phyloP scores from a whole-genome alignment of 2,329 filamentous ascomycete species.

The Chrysosporium queenslandicum region DNA sequence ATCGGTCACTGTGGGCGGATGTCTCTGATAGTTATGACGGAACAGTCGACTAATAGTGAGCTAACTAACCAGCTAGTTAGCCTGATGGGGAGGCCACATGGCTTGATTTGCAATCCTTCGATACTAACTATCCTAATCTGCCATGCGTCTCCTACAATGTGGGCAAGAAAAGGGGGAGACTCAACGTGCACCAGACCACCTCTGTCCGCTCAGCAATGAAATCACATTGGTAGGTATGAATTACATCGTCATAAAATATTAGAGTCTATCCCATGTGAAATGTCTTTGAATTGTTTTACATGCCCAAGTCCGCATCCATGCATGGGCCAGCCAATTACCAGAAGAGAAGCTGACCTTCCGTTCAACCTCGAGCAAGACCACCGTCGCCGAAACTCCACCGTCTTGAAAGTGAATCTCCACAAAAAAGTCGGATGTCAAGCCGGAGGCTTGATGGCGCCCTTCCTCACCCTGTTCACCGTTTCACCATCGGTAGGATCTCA shows the following conservation, averaged over 20 bases:
- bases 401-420: not conserved
- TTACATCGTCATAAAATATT: not conserved
- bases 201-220: no score
- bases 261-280: not conserved
- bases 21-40: no score
- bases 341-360: not conserved
- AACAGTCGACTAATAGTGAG: no score
- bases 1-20: no score
- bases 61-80: no score
- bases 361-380: not conserved
- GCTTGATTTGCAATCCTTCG: not conserved
- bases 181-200: no score
- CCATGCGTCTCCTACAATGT: not conserved
- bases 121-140: not conserved
- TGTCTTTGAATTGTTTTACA: not conserved
- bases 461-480: constrained; percentile 12
- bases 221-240: no score
- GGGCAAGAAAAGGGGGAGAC: not conserved
- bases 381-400: not conserved
- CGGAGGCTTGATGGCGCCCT: not conserved
- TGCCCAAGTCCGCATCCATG: not conserved
- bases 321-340: not conserved
- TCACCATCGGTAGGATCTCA: constrained; percentile 16
- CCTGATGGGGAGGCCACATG: not conserved
- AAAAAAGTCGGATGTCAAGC: not conserved